Conservation (phyloP, 371 early-diverging fungal genomes). For the Mucor lusitanicus region DNA sequence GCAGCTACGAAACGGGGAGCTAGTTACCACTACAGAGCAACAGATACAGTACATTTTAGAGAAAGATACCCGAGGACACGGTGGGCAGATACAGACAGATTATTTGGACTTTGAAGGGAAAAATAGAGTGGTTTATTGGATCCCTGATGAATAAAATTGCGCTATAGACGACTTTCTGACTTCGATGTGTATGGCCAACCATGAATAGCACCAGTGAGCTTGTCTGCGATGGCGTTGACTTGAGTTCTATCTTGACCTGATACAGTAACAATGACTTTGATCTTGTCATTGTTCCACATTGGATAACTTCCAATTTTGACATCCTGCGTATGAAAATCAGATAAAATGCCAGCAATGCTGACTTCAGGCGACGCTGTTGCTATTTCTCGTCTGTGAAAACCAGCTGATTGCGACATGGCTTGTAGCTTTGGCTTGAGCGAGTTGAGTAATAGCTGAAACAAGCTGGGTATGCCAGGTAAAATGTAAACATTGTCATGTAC, state of each 20-base stretch:
- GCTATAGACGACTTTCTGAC: slow-evolving; percentile 10
- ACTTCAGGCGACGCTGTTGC: slow-evolving; percentile 52
- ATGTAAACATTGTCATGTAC: slow-evolving; percentile 60
- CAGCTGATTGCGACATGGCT: slow-evolving; percentile 5
- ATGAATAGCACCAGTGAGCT: slow-evolving; percentile 20
- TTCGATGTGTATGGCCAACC: slow-evolving; percentile 24
- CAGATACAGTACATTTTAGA: slow-evolving; percentile 56
- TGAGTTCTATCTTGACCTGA: slow-evolving; percentile 33
- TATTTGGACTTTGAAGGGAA: slow-evolving; percentile 63
- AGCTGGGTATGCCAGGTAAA: slow-evolving; percentile 64
- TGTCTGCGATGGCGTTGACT: slow-evolving; percentile 23
- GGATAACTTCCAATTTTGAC: slow-evolving; percentile 73
- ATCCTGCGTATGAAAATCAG: slow-evolving; percentile 30
- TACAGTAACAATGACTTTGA: slow-evolving; percentile 41
- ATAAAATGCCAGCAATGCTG: slow-evolving; percentile 50
- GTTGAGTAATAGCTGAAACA: slow-evolving; percentile 53
- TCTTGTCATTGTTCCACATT: slow-evolving; percentile 29
- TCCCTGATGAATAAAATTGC: slow-evolving; percentile 7
- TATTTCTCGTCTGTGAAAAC: slow-evolving; percentile 49
- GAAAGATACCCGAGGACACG: slow-evolving; percentile 28
- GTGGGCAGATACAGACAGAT: slow-evolving; percentile 34
- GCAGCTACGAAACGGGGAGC: slow-evolving; percentile 33
- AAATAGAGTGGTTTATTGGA: slow-evolving; percentile 59
- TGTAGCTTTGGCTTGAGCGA: slow-evolving; percentile 20
- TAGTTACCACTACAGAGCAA: slow-evolving; percentile 53